Base-by-base conservation (phyloP, 192 early-diverging fungal species). In the Backusella morwellensis region DNA sequence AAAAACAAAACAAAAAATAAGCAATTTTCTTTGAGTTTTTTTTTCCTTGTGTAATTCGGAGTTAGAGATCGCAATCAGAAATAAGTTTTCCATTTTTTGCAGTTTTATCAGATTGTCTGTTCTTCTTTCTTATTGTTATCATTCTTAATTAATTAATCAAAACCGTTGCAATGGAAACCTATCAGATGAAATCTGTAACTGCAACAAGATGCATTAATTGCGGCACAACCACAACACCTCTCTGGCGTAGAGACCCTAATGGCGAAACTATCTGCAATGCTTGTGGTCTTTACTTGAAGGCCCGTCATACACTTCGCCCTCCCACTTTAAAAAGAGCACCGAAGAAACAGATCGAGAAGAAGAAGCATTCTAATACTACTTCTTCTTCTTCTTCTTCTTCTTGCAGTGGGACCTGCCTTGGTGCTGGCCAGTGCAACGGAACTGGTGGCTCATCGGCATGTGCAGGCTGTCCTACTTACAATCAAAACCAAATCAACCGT, bases 191-290 rank as follows among this genome's bases (percentile, higher is more conserved):
- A 12, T n/a, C 26, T 23, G 86, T 87, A 8, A 83, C 86, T 15
- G 84, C 86, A 29, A 89, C 88, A 11, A 82, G 77, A 42, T 98
- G 97, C 86, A 84, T 83, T 34, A 98, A 99, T 89, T 99, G 98
- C 86, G 80, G 84, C 9, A 97, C 95, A 0, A 97, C 91, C 12
- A 90, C 92, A 21, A 99, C 98, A 14, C 92, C 96, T 4, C 86
- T 99, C 40, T 99, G 98, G 98, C 86, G 98, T 35, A 85, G 96
- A 66, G 91, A 94, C 73, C 88, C 90, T 17, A 88, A 89, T 52
- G 98, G 97, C 74, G 92, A 95, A 68, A 92, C 95, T 19, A 93
- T 99, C 47, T 99, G 98, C 82, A 99, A 99, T 74, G 97, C 97
- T 1, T 99, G 98, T 84, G 98, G 88, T 32, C 81, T 89, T 23